Evolutionary conservation across 1,139 yeast genomes (phyloP), one percentile per base, ranked within the genome.

Genomic region (Magnusiomyces starmeri): DNA sequence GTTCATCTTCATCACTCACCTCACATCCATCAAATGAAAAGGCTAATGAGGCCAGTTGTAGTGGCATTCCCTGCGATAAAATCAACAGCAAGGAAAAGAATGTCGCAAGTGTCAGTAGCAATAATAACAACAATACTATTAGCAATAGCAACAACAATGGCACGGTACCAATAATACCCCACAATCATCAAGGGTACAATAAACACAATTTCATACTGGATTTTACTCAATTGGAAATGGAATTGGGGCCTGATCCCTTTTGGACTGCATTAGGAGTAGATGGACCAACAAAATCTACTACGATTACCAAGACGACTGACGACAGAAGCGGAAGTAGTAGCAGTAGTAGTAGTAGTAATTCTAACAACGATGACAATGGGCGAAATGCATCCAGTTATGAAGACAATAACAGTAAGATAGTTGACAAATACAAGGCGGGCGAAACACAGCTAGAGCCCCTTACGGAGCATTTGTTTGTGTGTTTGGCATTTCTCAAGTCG

Each of bases 401-500:
- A n/a, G 27, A 24, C 12, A 22, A 27, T n/a, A n/a, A n/a, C n/a
- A 24, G 45, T 51, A n/a, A n/a, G n/a, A n/a, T n/a, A n/a, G n/a
- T n/a, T n/a, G n/a, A n/a, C n/a, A n/a, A n/a, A n/a, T n/a, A n/a
- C n/a, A n/a, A n/a, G n/a, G 37, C 37, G 4, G 21, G 10, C 57
- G 54, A 26, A 70, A 81, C 35, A n/a, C 27, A 21, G 16, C 70
- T 85, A 41, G 90, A 86, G 62, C 88, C 94, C 1, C 95, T 85
- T 63, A 75, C 83, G 39, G 92, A 86, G 68, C 75, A 89, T 46
- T 70, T 85, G 1, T 90, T 88, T 65, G 79, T 86, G 8, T 81
- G 88, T 50, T 72, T 89, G 51, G 89, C 96, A 1, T 77, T 89
- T 50, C 72, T 90, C 57, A 88, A 87, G 66, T 81, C 92, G 48